Evolutionary conservation across 2,329 filamentous ascomycete species (phyloP).

Genomic region (Amylocarpus encephaloides): DNA sequence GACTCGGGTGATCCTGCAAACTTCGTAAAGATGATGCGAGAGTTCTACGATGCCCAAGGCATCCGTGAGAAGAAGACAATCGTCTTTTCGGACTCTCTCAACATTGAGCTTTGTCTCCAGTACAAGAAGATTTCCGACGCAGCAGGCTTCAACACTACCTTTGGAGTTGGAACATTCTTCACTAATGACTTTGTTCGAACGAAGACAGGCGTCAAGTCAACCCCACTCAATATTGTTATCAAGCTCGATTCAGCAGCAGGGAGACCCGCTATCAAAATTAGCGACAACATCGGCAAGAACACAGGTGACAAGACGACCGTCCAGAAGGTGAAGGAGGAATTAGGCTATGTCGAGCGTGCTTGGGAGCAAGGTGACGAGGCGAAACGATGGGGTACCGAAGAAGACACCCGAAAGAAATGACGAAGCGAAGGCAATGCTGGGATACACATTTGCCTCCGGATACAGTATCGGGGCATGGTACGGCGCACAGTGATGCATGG

Average conservation of each 20-base stretch:
- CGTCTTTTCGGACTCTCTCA: constrained; percentile 92
- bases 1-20: constrained; percentile 65
- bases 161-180: constrained; percentile 91
- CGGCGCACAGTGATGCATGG: no score
- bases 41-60: constrained; percentile 38
- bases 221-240: constrained; percentile 94
- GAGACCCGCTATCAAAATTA: constrained; percentile 84
- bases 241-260: constrained; percentile 84
- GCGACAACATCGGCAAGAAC: constrained; percentile 82
- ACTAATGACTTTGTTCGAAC: constrained; percentile 86
- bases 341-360: constrained; percentile 79
- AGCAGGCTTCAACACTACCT: constrained; percentile 75
- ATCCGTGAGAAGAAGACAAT: constrained; percentile 79
- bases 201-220: constrained; percentile 72
- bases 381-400: constrained; percentile 66
- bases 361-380: constrained; percentile 84
- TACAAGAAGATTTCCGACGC: constrained; percentile 81
- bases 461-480: background rate
- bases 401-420: constrained; percentile 3
- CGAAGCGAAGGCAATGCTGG: background rate
- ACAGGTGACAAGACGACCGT: constrained; percentile 80
- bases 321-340: constrained; percentile 71
- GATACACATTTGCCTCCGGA: background rate
- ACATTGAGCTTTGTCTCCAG: constrained; percentile 83
- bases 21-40: constrained; percentile 58